These are phyloP conservation scores for Ogataea hybrid DNA, from an alignment of 1,139 yeast genomes.

Conservation along the genomic window DNA sequence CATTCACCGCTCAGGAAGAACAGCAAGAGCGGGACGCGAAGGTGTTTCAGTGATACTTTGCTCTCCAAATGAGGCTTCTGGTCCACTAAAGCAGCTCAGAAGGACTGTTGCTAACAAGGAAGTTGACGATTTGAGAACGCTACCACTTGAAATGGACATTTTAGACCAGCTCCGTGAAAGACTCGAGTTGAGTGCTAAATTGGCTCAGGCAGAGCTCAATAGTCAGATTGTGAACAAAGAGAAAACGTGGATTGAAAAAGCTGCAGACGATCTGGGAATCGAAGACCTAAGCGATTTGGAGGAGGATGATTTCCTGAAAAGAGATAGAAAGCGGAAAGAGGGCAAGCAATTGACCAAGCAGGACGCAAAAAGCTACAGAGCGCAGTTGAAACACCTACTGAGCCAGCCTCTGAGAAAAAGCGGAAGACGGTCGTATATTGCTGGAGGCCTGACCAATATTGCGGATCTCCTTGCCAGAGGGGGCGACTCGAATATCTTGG, in stretches of 20 bases:
- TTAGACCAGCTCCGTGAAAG: conserved; percentile 70
- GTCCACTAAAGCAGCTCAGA: conserved; percentile 77
- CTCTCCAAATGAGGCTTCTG: conserved; percentile 90
- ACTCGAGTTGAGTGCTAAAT: conserved; percentile 61
- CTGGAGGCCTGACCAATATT: conserved; percentile 79
- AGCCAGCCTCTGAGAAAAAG: conserved; percentile 64
- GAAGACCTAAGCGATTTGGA: conserved; percentile 64
- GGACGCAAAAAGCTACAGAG: conserved; percentile 48
- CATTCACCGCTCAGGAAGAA: conserved; percentile 96
- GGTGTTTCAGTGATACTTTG: conserved; percentile 94
- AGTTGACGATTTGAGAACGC: conserved; percentile 58
- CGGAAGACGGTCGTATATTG: conserved; percentile 69
- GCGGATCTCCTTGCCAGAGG: conserved; percentile 80
- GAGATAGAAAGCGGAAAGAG: conserved; percentile 60
- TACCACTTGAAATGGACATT: conserved; percentile 78
- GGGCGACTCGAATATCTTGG: conserved; percentile 54
- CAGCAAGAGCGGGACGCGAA: conserved; percentile 92
- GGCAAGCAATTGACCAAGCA: conserved; percentile 51
- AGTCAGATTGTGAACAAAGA: conserved; percentile 49
- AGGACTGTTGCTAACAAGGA: conserved; percentile 44
- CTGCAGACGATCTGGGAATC: conserved; percentile 90
- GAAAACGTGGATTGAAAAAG: conserved; percentile 78
- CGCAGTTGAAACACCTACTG: conserved; percentile 57
- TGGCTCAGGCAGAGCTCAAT: conserved; percentile 66
- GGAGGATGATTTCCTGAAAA: conserved; percentile 66